A percentile compares a stretch with the other conserved stretches of the same genome.
phyloP scores from a whole-genome alignment of 345 rosid genomes.

The Raphanus raphanistrum region DNA sequence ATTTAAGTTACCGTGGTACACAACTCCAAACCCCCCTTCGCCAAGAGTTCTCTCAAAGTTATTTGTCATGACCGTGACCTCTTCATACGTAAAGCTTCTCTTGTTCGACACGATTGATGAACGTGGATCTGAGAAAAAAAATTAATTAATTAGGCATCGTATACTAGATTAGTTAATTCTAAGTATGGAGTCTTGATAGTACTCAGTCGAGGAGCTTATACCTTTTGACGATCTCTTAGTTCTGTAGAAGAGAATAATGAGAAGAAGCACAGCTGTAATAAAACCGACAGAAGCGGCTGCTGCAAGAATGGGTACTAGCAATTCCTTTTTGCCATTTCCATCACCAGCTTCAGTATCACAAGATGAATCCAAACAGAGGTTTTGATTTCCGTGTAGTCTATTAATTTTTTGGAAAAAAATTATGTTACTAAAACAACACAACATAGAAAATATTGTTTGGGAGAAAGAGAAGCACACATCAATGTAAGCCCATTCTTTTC shows the following conservation, averaged over 20 bases:
- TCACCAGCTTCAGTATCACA: neutral
- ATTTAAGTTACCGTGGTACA: neutral
- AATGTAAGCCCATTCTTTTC: neutral
- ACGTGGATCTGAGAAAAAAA: neutral
- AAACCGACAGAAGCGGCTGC: slow-evolving; percentile 6
- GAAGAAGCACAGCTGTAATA: neutral
- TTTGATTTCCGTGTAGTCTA: slow-evolving; percentile 26
- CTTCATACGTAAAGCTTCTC: neutral
- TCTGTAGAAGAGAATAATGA: neutral
- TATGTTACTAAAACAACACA: neutral
- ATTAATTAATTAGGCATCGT: neutral
- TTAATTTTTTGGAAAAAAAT: neutral
- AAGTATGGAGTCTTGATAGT: neutral
- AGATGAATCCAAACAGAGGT: slow-evolving; percentile 25
- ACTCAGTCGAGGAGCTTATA: neutral
- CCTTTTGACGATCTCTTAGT: slow-evolving; percentile 4
- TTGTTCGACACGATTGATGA: neutral
- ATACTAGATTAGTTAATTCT: neutral
- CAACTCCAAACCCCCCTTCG: neutral
- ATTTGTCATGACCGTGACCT: neutral
- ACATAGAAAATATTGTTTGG: neutral
- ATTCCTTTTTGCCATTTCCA: neutral
- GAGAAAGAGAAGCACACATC: neutral
- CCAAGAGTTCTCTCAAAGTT: neutral
- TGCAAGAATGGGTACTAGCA: slow-evolving; percentile 11